Evolutionary conservation across 257 asterid genomes (phyloP), one percentile per base, ranked within the genome.

Genomic region (Salvia miltiorrhiza): DNA sequence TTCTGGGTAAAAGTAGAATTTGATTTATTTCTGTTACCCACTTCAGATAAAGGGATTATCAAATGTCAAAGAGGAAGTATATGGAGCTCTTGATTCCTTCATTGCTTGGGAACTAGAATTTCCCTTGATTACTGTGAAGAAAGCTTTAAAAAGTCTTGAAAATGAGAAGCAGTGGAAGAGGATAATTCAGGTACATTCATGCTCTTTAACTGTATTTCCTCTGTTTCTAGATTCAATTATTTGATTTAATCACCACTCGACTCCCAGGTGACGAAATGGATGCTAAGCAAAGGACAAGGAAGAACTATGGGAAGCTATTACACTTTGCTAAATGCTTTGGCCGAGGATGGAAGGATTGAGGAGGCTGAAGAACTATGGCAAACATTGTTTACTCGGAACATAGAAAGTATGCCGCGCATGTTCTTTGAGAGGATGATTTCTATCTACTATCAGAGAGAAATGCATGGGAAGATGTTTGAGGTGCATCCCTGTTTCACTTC

Each of bases 231-330:
- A 71, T 44, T 73, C 24, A 11, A 57, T 54, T 73, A 24, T 70
- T 26, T 26, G 66, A 70, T 55, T 30, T 39, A 33, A 45, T 72
- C 41, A 9, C 59, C 20, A 48, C 10, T 49, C 56, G 63, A 23
- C 24, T 4, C 60, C 54, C 64, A 88, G 98, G 86, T 93, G 63
- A 83, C 96, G 7, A 93, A 93, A 78, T 93, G 97, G 99, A 90
- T 90, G 97, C 72, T 93, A 66, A 93, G 96, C 80, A 90, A 93
- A 79, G 99, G 99, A 5, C 97, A 93, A 83, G 97, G 96, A 77
- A 81, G 90, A 82, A 93, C 97, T 64, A 93, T 90, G 99, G 99
- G 99, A 73, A 93, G 86, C 80, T 93, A 93, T 79, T 88, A 83
- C 83, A 50, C 77, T 10, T 79, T 93, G 86, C 77, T 90, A 71